Evolutionary conservation across 2,329 filamentous ascomycete species (phyloP), one percentile per base, ranked within the genome.

Genomic region (Hirsutella minnesotensis): DNA sequence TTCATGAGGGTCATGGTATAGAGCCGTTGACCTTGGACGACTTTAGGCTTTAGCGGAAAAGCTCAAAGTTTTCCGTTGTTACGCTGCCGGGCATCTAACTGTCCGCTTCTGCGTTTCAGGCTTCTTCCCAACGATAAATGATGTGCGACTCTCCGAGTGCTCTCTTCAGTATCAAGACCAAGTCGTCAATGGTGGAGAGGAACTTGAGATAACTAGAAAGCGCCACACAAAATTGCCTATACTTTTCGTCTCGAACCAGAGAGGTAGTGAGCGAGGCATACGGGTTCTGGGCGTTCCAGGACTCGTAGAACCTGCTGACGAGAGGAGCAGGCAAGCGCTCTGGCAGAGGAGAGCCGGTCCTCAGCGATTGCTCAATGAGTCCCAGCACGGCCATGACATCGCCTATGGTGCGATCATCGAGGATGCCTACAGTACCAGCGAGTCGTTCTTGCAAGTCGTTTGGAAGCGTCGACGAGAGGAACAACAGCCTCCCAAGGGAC

Each of bases 331-430:
- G 70, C 0, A 74, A 48, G 3, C 69, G 56, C 41, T 69, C 66
- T 0, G 70, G 70, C 1, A 72, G 49, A 1, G 71, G 60, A n/a
- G 64, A 62, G 0, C 67, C 70, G 0, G 67, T 72, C 18, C 65
- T 62, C 13, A 75, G 51, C 2, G 67, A 56, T 40, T 72, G 68
- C 39, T 71, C 67, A 7, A 70, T 51, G 3, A 73, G 61, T 1
- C 56, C 57, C 1, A 74, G 50, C 2, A 73, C 67, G 1, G 67
- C 67, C 70, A 73, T 75, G 40, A 70, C 48, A 22, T 72, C 69
- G 3, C 65, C 68, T 9, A 74, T 65, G n/a, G 56, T 57, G 2
- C 57, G 54, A 15, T 70, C 62, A 24, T 69, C 64, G 1, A 65
- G 49, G 1, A 71, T 51, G 1, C 69, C 69, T 0, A 58, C 56